These are phyloP conservation scores for Penicillium chermesinum DNA, from an alignment of 495 filamentous ascomycete species.

Conservation along the genomic window DNA sequence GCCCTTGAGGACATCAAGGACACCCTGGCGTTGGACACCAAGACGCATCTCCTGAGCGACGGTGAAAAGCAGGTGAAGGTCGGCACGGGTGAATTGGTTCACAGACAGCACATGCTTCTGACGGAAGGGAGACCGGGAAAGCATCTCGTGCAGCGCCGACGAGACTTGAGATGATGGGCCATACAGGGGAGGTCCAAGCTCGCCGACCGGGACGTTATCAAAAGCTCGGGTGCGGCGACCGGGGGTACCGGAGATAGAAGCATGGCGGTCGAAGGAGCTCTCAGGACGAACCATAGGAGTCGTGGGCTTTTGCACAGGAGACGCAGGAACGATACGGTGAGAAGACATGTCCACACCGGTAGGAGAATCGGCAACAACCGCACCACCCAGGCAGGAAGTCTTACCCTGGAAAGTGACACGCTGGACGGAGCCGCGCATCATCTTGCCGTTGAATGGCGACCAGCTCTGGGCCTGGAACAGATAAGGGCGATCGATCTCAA, in stretches of 20 bases:
- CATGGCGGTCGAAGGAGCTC: constrained; percentile 41
- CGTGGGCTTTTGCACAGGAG: constrained; percentile 50
- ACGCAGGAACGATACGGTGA: constrained; percentile 54
- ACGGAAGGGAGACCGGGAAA: constrained; percentile 79
- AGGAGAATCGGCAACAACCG: constrained; percentile 47
- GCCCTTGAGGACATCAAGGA: constrained; percentile 80
- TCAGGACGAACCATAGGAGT: constrained; percentile 44
- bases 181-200: constrained; percentile 51
- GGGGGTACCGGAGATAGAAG: constrained; percentile 41
- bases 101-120: constrained; percentile 83
- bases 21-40: constrained; percentile 83
- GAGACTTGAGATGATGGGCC: constrained; percentile 41
- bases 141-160: constrained; percentile 60
- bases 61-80: constrained; percentile 89
- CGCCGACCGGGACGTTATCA: constrained; percentile 37
- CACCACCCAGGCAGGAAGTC: constrained; percentile 73
- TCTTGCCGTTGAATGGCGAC: constrained; percentile 73
- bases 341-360: constrained; percentile 74
- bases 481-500: constrained; percentile 68
- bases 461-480: constrained; percentile 52
- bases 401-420: constrained; percentile 73
- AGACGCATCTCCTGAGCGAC: constrained; percentile 95
- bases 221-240: constrained; percentile 24
- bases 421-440: constrained; percentile 67
- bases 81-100: constrained; percentile 75